A percentile compares a stretch with the other conserved stretches of the same genome.
These are phyloP conservation scores for Macadamia tetraphylla DNA, from an alignment of 164 flowering plant genomes.

Conservation along the genomic window DNA sequence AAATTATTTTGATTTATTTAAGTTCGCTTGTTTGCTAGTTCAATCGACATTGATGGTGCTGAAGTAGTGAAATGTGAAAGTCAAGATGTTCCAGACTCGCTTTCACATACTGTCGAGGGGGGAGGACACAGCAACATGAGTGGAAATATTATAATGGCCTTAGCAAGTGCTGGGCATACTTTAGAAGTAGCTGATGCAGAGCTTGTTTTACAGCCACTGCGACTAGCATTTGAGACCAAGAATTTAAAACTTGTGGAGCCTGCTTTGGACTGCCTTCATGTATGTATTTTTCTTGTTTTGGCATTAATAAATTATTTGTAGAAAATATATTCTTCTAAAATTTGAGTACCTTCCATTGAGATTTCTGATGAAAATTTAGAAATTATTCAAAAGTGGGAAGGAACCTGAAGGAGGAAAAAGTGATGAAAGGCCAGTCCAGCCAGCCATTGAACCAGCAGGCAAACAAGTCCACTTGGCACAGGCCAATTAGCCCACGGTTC, in stretches of 20 bases:
- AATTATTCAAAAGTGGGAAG: too few species aligned
- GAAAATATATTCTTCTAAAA: too few species aligned
- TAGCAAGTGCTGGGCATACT: slow-evolving; percentile 75
- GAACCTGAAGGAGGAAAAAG: too few species aligned
- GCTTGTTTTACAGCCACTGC: slow-evolving; percentile 83
- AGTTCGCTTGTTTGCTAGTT: slow-evolving; percentile 19
- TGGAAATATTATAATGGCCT: slow-evolving; percentile 41
- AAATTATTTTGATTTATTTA: slow-evolving; percentile 1
- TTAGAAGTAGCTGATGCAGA: slow-evolving; percentile 72
- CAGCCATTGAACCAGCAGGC: too few species aligned
- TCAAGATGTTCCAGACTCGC: slow-evolving; percentile 29
- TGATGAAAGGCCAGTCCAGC: too few species aligned
- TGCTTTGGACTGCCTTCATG: slow-evolving; percentile 98
- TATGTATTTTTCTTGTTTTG: slow-evolving; percentile 28
- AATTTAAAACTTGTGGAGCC: slow-evolving; percentile 74
- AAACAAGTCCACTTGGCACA: too few species aligned
- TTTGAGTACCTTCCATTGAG: too few species aligned
- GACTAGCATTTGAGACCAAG: slow-evolving; percentile 90
- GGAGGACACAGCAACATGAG: slow-evolving; percentile 20
- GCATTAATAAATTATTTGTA: background rate
- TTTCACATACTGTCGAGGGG: slow-evolving; percentile 20
- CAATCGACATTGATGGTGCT: slow-evolving; percentile 27
- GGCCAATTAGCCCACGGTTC: too few species aligned
- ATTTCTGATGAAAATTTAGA: too few species aligned
- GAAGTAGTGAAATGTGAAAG: slow-evolving; percentile 33